Conservation (phyloP, 306 rosid species). For the Fragaria ananassa region DNA sequence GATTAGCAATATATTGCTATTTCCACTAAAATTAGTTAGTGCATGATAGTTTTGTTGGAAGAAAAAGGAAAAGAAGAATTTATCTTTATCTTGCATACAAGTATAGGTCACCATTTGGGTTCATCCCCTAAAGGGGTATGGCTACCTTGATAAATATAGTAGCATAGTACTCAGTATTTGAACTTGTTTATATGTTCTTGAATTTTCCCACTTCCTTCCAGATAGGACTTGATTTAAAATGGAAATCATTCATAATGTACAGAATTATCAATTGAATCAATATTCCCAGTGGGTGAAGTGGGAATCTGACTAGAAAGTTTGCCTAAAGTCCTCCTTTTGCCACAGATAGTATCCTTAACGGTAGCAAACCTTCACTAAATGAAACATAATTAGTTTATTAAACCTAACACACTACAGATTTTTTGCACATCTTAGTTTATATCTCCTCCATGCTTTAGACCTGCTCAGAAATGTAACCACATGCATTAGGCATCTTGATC, state of each 20-base stretch:
- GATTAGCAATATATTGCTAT: neutral
- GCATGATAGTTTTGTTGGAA: neutral
- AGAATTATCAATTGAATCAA: neutral
- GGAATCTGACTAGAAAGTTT: conserved; percentile 44
- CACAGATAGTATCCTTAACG: conserved; percentile 56
- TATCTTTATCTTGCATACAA: neutral
- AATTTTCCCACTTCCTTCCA: conserved; percentile 39
- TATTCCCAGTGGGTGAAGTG: conserved; percentile 23
- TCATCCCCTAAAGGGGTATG: conserved; percentile 28
- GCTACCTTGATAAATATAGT: conserved; percentile 21
- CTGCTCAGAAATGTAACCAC: conserved; percentile 41
- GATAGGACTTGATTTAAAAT: conserved; percentile 34
- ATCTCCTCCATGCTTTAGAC: conserved; percentile 24
- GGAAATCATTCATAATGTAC: conserved; percentile 10
- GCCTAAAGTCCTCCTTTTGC: conserved; percentile 25
- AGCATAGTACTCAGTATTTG: neutral
- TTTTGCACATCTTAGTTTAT: conserved; percentile 4
- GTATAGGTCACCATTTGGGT: conserved; percentile 10
- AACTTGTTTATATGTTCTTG: conserved; percentile 14
- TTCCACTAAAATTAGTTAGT: neutral
- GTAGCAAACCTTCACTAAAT: conserved; percentile 44
- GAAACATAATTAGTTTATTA: conserved; percentile 17
- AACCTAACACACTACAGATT: neutral
- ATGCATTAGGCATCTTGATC: conserved; percentile 49
- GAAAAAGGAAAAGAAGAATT: neutral